phyloP scores from a whole-genome alignment of 164 flowering plant species.

The Chimonanthus salicifolius region DNA sequence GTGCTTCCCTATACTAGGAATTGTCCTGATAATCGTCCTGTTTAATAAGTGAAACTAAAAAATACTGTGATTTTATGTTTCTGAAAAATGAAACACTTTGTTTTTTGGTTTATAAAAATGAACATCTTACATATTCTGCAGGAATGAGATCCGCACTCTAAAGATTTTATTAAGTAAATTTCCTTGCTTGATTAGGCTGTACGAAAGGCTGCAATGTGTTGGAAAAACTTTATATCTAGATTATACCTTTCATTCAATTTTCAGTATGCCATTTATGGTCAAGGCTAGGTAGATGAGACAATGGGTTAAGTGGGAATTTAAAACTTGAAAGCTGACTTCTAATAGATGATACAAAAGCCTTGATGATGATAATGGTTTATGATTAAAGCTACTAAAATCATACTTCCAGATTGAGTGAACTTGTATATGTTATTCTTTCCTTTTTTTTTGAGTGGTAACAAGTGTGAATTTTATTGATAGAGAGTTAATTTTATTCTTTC shows the following conservation, averaged over 20 bases:
- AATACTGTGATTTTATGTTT: background rate
- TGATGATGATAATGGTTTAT: background rate
- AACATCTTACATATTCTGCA: background rate
- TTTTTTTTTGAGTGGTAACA: too few relatives aligned
- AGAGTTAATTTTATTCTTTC: background rate
- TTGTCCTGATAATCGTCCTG: background rate
- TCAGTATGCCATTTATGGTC: too few relatives aligned
- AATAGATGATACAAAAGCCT: too few relatives aligned
- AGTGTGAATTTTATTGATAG: too few relatives aligned
- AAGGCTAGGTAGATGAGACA: too few relatives aligned
- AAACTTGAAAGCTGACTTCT: too few relatives aligned
- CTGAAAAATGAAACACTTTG: background rate
- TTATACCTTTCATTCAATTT: too few relatives aligned
- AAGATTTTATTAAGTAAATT: background rate
- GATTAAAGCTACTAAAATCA: background rate
- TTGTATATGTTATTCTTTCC: background rate
- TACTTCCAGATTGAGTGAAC: background rate
- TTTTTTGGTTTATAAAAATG: too few relatives aligned
- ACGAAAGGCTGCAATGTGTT: background rate
- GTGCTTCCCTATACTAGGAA: background rate
- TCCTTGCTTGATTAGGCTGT: too few relatives aligned
- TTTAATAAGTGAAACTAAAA: background rate
- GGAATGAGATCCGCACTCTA: background rate
- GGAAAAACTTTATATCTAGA: background rate
- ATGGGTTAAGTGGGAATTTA: too few relatives aligned